A percentile compares a stretch with the other conserved stretches of the same genome.
Evolutionary conservation across 805 yeast species (phyloP).

Genomic region (Lipomyces kockii): DNA sequence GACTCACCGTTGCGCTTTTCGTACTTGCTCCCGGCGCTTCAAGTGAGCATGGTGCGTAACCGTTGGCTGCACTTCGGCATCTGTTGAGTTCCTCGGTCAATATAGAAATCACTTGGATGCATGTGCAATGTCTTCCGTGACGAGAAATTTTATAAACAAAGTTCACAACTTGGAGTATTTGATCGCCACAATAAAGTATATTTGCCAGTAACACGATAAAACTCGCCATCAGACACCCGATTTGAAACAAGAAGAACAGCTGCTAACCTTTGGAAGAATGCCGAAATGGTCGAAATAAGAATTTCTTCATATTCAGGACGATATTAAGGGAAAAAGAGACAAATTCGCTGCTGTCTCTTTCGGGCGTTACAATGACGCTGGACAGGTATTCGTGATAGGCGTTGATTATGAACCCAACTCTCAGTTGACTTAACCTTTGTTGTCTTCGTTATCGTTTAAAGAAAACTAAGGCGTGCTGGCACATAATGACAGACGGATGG

Average conservation of each 20-base stretch:
- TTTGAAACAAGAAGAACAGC: background rate
- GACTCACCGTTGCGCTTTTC: slow-evolving; percentile 1
- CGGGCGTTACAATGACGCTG: too few species aligned
- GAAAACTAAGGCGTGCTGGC: too few species aligned
- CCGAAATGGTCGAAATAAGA: slow-evolving; percentile 2
- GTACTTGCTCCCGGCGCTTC: slow-evolving; percentile 3
- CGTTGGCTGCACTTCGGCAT: slow-evolving; percentile 2
- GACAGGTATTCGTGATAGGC: too few species aligned
- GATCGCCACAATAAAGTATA: background rate
- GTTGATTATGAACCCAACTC: too few species aligned
- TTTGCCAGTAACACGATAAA: background rate
- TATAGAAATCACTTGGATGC: background rate
- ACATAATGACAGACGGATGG: too few species aligned
- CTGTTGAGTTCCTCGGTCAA: background rate
- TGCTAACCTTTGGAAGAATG: background rate
- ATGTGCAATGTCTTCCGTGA: background rate
- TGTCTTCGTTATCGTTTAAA: too few species aligned
- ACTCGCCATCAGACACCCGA: background rate
- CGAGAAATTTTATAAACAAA: too few species aligned
- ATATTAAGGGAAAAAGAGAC: background rate
- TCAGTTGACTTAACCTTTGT: too few species aligned
- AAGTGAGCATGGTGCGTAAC: background rate
- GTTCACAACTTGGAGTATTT: background rate
- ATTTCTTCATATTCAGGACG: slow-evolving; percentile 1
- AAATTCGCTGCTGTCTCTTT: background rate